Evolutionary conservation across 2,329 filamentous ascomycete genomes (phyloP).

Genomic region (Cylindrodendrum hubeiense): DNA sequence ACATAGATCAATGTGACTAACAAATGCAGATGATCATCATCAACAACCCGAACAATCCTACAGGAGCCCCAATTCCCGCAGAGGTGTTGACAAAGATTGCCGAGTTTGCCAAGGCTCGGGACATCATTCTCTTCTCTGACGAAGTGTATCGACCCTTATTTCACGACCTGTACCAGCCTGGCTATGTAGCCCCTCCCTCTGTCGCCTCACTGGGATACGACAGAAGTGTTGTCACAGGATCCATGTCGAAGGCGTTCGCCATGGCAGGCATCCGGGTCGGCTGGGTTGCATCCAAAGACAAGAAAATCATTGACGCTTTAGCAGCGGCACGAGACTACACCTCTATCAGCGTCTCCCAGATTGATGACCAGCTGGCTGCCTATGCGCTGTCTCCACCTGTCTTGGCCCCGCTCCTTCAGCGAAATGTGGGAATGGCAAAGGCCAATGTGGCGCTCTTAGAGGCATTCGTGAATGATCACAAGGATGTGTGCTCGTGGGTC

Average conservation of each 20-base stretch:
- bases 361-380: slow-evolving; percentile 84
- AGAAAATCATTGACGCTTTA: slow-evolving; percentile 71
- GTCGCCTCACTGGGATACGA: slow-evolving; percentile 78
- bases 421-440: slow-evolving; percentile 55
- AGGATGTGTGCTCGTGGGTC: slow-evolving; percentile 17
- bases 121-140: slow-evolving; percentile 20
- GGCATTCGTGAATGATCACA: slow-evolving; percentile 7
- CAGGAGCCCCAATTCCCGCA: slow-evolving; percentile 5
- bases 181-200: slow-evolving; percentile 68
- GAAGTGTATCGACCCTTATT: slow-evolving; percentile 22
- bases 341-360: slow-evolving; percentile 82
- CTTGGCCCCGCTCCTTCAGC: slow-evolving; percentile 57
- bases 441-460: slow-evolving; percentile 3
- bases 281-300: slow-evolving; percentile 80
- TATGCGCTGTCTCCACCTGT: slow-evolving; percentile 73
- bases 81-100: slow-evolving; percentile 12
- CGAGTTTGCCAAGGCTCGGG: slow-evolving; percentile 13
- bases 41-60: slow-evolving; percentile 26
- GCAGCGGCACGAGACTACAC: slow-evolving; percentile 81
- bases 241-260: slow-evolving; percentile 87
- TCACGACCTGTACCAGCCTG: slow-evolving; percentile 43
- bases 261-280: slow-evolving; percentile 84
- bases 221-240: slow-evolving; percentile 80
- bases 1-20: background rate
- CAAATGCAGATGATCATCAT: slow-evolving; percentile 20